Conservation (phyloP, 441 rosid species). For the Croton laevigatus region DNA sequence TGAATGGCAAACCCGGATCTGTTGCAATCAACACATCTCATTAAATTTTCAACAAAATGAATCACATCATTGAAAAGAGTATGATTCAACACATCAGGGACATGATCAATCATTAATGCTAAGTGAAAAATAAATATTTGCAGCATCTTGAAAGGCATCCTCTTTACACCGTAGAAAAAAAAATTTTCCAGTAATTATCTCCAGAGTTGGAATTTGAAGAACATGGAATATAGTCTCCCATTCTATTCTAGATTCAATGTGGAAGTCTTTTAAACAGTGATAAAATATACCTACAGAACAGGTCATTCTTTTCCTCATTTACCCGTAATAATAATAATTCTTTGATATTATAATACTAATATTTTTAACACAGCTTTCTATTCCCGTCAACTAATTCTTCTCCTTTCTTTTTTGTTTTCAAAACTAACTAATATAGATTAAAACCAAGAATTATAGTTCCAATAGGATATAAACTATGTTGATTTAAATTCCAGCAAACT, state of each 20-base stretch:
- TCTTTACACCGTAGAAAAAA: background rate
- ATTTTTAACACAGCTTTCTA: no score
- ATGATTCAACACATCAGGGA: slow-evolving; percentile 4
- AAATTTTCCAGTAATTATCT: background rate
- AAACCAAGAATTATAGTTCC: no score
- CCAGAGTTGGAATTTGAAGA: background rate
- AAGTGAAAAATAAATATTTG: background rate
- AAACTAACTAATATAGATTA: no score
- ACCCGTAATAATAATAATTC: background rate
- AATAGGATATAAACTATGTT: no score
- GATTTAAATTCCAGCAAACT: no score
- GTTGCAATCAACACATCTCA: slow-evolving; percentile 26
- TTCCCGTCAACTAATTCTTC: no score
- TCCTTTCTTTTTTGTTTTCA: no score
- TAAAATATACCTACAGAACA: background rate
- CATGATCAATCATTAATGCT: background rate
- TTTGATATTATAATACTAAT: no score
- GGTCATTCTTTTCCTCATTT: background rate
- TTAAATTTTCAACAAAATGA: slow-evolving; percentile 2
- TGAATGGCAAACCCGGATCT: slow-evolving; percentile 51
- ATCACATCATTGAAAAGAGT: background rate
- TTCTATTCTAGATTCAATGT: background rate
- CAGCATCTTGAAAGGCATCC: background rate
- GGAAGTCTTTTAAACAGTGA: background rate
- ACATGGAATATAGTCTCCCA: background rate